Base-by-base conservation (phyloP, 1,284 basidiomycete species). In the Apiotrichum domesticum region DNA sequence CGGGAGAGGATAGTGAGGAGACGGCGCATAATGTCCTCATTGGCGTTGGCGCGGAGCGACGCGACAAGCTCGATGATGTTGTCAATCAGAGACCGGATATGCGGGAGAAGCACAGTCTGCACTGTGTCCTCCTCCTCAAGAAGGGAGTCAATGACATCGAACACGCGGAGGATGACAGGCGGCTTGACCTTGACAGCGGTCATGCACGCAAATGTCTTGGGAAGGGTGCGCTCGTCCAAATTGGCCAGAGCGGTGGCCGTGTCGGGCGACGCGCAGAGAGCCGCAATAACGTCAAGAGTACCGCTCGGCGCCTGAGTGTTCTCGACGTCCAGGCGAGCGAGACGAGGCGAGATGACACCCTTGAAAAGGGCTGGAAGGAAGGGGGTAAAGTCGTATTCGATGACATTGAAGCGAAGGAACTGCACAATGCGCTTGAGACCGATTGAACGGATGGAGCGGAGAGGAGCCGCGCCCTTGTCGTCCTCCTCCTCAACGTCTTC, bases 231-330 rank as follows among this genome's bases (percentile, higher is more conserved):
- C 0, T 78, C 64, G 68, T 98, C 88, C 68, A 85, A 87, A 15
- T 83, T 77, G 46, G 87, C 84, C 21, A 98, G 80, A 68, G 84
- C 84, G 4, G 69, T 69, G 9, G 84, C 80, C 56, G 86, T 83
- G 9, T 85, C 81, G 1, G 78, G 77, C 33, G 82, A 80, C 8
- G 79, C 72, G 0, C 89, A 84, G 87, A 95, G 96, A 3, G 83
- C 79, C 58, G 86, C 82, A 73, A 98, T 88, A 1, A 98, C 80
- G 39, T 96, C 90, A 43, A 98, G 79, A 34, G 97, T 80, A 0
- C 91, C 87, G 0, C 93, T 95, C 0, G 94, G 92, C 0, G 90
- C 83, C 75, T 98, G 95, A 0, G 88, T 90, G 67, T 94, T 97
- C 75, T 98, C 95, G 48, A 79, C 79, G 56, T 88, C 85, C 29